These are phyloP conservation scores for Ogataea polymorpha DNA, from an alignment of 805 yeast genomes.

Conservation along the genomic window DNA sequence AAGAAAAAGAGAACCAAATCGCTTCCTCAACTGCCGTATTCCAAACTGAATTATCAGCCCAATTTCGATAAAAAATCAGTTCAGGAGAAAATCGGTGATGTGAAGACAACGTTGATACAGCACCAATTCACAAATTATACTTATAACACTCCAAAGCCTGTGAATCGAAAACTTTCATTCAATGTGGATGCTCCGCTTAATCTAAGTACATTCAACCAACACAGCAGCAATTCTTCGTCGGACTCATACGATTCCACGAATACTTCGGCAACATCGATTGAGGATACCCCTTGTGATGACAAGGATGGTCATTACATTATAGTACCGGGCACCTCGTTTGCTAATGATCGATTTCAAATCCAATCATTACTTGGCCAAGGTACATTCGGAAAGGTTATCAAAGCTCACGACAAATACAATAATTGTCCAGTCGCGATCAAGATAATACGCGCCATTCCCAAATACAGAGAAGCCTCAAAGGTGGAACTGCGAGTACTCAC, in stretches of 20 bases:
- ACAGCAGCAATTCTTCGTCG: constrained; percentile 20
- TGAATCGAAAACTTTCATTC: constrained; percentile 27
- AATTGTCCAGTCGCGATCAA: constrained; percentile 79
- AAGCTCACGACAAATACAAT: constrained; percentile 67
- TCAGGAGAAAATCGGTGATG: constrained; percentile 39
- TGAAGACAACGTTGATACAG: constrained; percentile 36
- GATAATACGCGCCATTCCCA: constrained; percentile 86
- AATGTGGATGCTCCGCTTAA: constrained; percentile 15
- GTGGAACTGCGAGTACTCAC: constrained; percentile 83
- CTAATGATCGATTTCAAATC: constrained; percentile 69
- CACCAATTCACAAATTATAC: constrained; percentile 29
- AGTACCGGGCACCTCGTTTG: constrained; percentile 55
- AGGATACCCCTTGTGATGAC: constrained; percentile 48
- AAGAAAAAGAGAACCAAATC: constrained; percentile 49
- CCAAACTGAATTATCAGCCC: constrained; percentile 40
- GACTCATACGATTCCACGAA: constrained; percentile 22
- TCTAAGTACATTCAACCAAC: background rate
- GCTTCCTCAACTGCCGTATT: constrained; percentile 50
- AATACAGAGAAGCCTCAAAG: constrained; percentile 93
- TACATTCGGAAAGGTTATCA: constrained; percentile 86
- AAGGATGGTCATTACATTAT: constrained; percentile 74
- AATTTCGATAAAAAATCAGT: constrained; percentile 33
- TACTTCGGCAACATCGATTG: constrained; percentile 22
- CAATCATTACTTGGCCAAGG: constrained; percentile 80
- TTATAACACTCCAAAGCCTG: constrained; percentile 17